These are phyloP conservation scores for Fusarium sp. DNA, from an alignment of 2,329 filamentous ascomycete species.

Conservation along the genomic window DNA sequence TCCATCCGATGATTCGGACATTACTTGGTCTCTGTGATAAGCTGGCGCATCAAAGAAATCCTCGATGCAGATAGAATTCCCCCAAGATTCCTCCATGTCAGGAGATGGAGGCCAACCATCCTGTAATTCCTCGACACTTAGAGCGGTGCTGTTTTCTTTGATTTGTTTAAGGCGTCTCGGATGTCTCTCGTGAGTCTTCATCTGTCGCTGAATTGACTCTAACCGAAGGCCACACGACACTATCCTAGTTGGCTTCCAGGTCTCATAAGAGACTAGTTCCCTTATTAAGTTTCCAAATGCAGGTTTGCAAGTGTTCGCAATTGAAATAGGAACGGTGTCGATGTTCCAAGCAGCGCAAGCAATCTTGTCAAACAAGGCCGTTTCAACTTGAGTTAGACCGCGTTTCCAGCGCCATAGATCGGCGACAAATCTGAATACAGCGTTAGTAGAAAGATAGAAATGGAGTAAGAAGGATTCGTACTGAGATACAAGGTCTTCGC, in stretches of 20 bases:
- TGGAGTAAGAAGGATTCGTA: not conserved
- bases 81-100: constrained; percentile 15
- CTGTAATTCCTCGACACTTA: constrained; percentile 8
- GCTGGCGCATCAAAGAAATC: constrained; percentile 11
- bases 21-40: not conserved
- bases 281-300: constrained; percentile 41
- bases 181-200: constrained; percentile 20
- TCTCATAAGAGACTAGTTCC: constrained; percentile 36
- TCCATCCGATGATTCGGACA: not conserved
- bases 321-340: not conserved
- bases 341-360: constrained; percentile 39
- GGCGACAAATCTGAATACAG: constrained; percentile 36
- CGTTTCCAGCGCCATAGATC: constrained; percentile 46
- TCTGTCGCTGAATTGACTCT: constrained; percentile 28
- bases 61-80: constrained; percentile 29
- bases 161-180: not conserved
- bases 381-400: constrained; percentile 28
- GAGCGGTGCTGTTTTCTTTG: not conserved
- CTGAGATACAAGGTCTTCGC: constrained; percentile 18
- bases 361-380: constrained; percentile 41
- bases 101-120: constrained; percentile 16
- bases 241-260: constrained; percentile 1
- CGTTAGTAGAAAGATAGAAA: constrained; percentile 4
- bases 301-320: constrained; percentile 12
- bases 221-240: constrained; percentile 28